Conservation (phyloP, 2,329 filamentous ascomycete genomes). For the Septoria linicola region DNA sequence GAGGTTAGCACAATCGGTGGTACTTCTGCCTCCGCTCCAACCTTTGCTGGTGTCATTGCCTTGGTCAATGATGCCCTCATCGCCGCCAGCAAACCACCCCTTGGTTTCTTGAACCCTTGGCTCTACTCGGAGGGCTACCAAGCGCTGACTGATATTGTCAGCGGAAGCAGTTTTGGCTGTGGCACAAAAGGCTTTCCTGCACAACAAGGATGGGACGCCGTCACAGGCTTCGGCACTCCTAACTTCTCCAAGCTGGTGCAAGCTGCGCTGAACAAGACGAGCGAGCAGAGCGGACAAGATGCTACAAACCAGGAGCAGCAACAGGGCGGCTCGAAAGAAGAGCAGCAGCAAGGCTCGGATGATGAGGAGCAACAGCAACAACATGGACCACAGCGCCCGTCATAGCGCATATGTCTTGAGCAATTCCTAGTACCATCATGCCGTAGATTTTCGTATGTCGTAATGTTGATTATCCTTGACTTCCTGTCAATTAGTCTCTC, state of each 20-base stretch:
- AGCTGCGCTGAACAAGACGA: neutral
- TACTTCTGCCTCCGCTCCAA: conserved; percentile 56
- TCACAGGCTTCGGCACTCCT: conserved; percentile 36
- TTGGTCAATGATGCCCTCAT: conserved; percentile 64
- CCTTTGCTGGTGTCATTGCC: conserved; percentile 58
- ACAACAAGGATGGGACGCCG: conserved; percentile 35
- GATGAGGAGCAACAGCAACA: too few relatives aligned
- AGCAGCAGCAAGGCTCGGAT: too few relatives aligned
- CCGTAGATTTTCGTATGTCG: neutral
- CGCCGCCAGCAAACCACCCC: conserved; percentile 47
- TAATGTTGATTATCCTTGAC: neutral
- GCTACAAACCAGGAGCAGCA: too few relatives aligned
- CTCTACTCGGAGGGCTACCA: conserved; percentile 52
- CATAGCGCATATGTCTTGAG: neutral
- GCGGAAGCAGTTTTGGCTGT: conserved; percentile 35
- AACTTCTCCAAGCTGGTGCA: conserved; percentile 17
- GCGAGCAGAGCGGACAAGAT: neutral
- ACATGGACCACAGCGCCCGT: too few relatives aligned
- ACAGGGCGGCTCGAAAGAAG: too few relatives aligned
- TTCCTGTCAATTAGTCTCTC: too few relatives aligned
- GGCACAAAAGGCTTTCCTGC: conserved; percentile 34
- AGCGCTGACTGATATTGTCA: conserved; percentile 51
- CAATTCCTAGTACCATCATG: neutral
- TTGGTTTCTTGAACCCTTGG: conserved; percentile 63
- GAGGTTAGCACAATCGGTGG: conserved; percentile 46